Base-by-base conservation (phyloP, 192 early-diverging fungal species). In the Linderina pennispora region DNA sequence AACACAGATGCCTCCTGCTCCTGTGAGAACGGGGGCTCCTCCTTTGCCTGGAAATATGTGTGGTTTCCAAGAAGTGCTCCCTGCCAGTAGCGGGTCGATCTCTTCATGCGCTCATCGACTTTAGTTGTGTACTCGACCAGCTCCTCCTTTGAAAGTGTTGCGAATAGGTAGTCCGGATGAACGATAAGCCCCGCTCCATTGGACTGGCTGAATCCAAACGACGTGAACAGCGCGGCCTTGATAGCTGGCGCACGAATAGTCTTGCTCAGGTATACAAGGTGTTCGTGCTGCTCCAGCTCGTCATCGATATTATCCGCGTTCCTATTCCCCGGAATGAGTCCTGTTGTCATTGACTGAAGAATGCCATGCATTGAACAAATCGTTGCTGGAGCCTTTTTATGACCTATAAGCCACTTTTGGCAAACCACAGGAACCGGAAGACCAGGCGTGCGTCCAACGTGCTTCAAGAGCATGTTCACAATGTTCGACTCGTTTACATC, bases 191-290 rank as follows among this genome's bases (percentile, higher is more conserved):
- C 60, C 58, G 90, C 90, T 57, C 83, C 88, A 42, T 88, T 88
- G 49, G 82, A 88, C 67, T 92, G 90, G 43, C 90, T 88, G 69
- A 92, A 92, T 43, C 90, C 90, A 56, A 92, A 92, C 22, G 78
- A 81, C 69, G 90, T 92, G 58, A 92, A 79, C 36, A 92, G 48
- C 68, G 78, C 90, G 17, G 90, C 90, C 68, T 86, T 87, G 63
- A 92, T 48, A 60, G 88, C 88, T 58, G 87, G 85, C 20, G 88
- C 90, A 54, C 87, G 82, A 53, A 92, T 87, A 20, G 86, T 74
- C 32, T 79, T 80, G 23, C 80, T 83, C n/a, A 86, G 87, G 72
- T 88, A 92, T 10, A 89, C 50, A 38, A 92, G 76, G 67, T 89
- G 67, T 50, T 88, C 82, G 57, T 80, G 90, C 53, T 90, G 70